Base-by-base conservation (phyloP, 805 yeast genomes). In the Cephaloascus albidus region DNA sequence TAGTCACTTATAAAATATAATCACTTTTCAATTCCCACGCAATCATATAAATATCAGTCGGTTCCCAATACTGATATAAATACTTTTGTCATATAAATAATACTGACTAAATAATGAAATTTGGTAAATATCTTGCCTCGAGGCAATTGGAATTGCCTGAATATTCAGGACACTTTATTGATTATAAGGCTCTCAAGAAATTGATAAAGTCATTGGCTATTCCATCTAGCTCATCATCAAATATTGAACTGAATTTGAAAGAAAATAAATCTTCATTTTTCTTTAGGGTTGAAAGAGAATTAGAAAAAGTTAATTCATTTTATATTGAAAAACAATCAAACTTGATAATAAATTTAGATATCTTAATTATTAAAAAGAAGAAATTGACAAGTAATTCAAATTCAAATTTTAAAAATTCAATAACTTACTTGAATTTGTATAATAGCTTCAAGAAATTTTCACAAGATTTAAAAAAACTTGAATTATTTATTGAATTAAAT, bases 141-240 rank as follows among this genome's bases (percentile, higher is more conserved):
- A 78, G 97, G 56, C 96, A 88, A 62, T 70, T 93, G 49, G 97
- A 90, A 59, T 68, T 90, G 43, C 97, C 97, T 10, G 98, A 93
- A 60, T 93, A 93, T 58, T 79, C 94, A 37, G 88, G 90, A 31
- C 83, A 86, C 56, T 93, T 90, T 65, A 90, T 93, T 55, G 88
- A 93, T 64, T 93, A 93, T 63, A 93, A 93, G 65, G 93, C 90
- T 3, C 66, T 90, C 42, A 90, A 90, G 60, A 93, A 90, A 70
- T 73, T 89, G 48, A 90, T 90, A 54, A 90, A 90, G 60, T 81
- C 83, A 36, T 65, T 90, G 36, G 84, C 85, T 3, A 68, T 57
- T 39, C 66, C 70, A 27, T 49, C 63, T 14, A 48, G 54, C 20
- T 49, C 53, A 4, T 40, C 39, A n/a, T 28, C 17, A 12, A 28